Base-by-base conservation (phyloP, 257 asterid genomes). In the Gentiana dahurica region DNA sequence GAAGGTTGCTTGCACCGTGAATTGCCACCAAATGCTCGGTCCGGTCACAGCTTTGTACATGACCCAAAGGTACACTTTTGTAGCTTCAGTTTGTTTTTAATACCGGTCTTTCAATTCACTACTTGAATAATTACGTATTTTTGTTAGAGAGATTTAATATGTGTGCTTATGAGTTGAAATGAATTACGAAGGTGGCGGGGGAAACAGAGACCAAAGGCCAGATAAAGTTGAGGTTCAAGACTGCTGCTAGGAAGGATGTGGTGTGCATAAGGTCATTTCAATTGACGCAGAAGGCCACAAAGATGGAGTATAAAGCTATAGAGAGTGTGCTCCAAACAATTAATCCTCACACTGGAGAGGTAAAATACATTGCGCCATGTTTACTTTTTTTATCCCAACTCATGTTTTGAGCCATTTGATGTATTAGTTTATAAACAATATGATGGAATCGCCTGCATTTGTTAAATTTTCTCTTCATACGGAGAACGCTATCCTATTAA, bases 141-240 rank as follows among this genome's bases (percentile, higher is more conserved):
- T 41, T 46, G 10, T 12, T 24, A 10, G 8, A 24, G 39, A 32
- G 32, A 12, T 51, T 66, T 12, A 50, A 5, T 5, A 35, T 55
- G 24, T 48, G 8, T 36, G 6, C 39, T 13, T 53, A 36, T 47
- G 37, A 51, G 56, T 49, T 46, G 41, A 44, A 45, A 32, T 15
- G 48, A 36, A 6, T 58, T 50, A 57, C 69, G 69, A 60, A 91
- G 98, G 97, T 88, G 76, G 95, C 98, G 3, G 97, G 97, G 64
- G 98, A 92, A 82, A 92, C 97, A 3, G 98, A 92, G 83, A 92
- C 98, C 12, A 92, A 92, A 67, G 97, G 95, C 53, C 98, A 92
- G 79, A 92, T 92, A 71, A 92, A 92, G 83, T 71, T 92, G 67
- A 81, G 98, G 83, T 92, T 92, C 67, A 87, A 87, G 77, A 92